These are phyloP conservation scores for Conticribra weissflogii DNA, from an alignment of 108 stramenopile species.

Conservation along the genomic window DNA sequence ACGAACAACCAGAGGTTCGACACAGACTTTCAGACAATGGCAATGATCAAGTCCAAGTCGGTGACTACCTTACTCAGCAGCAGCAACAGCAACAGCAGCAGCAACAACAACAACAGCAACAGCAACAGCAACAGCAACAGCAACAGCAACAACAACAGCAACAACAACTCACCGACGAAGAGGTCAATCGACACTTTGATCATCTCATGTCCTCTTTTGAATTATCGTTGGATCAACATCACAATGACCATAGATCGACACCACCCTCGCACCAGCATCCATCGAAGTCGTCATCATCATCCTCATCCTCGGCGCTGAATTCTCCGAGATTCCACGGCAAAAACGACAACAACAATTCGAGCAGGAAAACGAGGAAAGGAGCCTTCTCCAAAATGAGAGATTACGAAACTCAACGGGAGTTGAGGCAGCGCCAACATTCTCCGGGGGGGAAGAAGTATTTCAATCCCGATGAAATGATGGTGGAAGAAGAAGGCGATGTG, in stretches of 20 bases:
- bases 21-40: no score
- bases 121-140: no score
- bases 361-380: not conserved
- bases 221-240: slow-evolving; percentile 10
- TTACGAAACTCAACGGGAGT: slow-evolving; percentile 5
- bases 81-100: no score
- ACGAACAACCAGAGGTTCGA: slow-evolving; percentile 6
- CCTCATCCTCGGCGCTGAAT: not conserved
- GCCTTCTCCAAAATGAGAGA: slow-evolving; percentile 2
- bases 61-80: no score
- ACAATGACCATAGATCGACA: not conserved
- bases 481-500: no score
- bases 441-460: not conserved
- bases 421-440: not conserved
- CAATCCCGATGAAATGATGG: not conserved
- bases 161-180: slow-evolving; percentile 19
- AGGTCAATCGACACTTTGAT: slow-evolving; percentile 45
- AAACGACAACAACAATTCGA: no score
- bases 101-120: no score
- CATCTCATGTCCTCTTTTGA: slow-evolving; percentile 44
- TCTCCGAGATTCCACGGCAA: not conserved
- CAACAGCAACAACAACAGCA: no score
- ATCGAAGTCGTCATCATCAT: not conserved
- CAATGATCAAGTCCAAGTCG: no score
- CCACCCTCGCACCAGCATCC: not conserved